phyloP scores from a whole-genome alignment of 2,329 filamentous ascomycete genomes.

The Allantophomopsis cytisporea region DNA sequence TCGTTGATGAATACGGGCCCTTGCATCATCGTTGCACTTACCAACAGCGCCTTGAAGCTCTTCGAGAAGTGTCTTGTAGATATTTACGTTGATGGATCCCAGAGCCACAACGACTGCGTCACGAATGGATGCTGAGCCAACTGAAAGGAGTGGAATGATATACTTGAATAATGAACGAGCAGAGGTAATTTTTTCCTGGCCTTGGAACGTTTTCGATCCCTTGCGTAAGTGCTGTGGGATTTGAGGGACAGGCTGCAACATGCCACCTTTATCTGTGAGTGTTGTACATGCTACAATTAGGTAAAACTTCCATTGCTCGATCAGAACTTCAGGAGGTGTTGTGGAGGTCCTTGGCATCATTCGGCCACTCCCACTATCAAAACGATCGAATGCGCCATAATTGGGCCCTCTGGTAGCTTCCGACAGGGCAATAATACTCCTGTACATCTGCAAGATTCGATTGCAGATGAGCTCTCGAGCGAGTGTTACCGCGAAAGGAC shows the following conservation, averaged over 20 bases:
- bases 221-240: constrained; percentile 69
- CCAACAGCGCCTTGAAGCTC: constrained; percentile 78
- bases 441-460: constrained; percentile 85
- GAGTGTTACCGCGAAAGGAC: constrained; percentile 80
- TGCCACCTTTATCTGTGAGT: constrained; percentile 65
- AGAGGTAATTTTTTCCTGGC: constrained; percentile 71
- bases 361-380: constrained; percentile 35
- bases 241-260: constrained; percentile 39
- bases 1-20: constrained; percentile 73
- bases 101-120: constrained; percentile 85
- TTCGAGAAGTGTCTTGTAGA: constrained; percentile 83
- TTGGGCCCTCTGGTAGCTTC: constrained; percentile 55
- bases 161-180: constrained; percentile 84
- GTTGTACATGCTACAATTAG: constrained; percentile 96
- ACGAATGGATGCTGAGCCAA: constrained; percentile 66
- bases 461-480: constrained; percentile 88
- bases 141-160: constrained; percentile 75
- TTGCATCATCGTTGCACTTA: constrained; percentile 79
- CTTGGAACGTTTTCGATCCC: constrained; percentile 55
- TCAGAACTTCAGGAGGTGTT: constrained; percentile 70
- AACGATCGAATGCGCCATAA: constrained; percentile 35
- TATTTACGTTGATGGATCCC: constrained; percentile 87
- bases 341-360: constrained; percentile 39
- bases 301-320: constrained; percentile 98
- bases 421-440: constrained; percentile 64